These are phyloP conservation scores for Daldinia loculata DNA, from an alignment of 495 filamentous ascomycete genomes.

Conservation along the genomic window DNA sequence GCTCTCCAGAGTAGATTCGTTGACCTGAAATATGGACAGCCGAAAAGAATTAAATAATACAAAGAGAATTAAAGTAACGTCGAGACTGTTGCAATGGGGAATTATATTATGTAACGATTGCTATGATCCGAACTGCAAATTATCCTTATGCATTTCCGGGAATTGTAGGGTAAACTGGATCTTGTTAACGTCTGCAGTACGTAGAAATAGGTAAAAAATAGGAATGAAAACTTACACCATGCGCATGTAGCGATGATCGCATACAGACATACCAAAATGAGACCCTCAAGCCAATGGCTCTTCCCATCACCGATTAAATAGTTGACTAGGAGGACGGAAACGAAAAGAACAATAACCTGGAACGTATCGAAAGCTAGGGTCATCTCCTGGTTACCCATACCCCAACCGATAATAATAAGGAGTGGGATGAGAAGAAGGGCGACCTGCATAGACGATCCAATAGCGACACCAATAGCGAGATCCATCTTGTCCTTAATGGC, in stretches of 20 bases:
- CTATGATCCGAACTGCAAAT: not conserved
- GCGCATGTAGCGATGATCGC: conserved; percentile 71
- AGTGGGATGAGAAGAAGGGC: conserved; percentile 81
- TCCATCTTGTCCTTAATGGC: conserved; percentile 94
- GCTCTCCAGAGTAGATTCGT: not conserved
- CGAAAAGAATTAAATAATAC: conserved; percentile 1
- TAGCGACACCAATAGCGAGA: conserved; percentile 81
- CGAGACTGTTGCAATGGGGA: not conserved
- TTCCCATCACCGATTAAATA: conserved; percentile 77
- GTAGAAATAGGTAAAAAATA: not conserved
- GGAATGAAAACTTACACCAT: conserved; percentile 54
- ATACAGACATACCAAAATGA: conserved; percentile 77
- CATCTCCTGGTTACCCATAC: conserved; percentile 73
- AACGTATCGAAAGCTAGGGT: conserved; percentile 82
- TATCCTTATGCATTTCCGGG: conserved; percentile 16
- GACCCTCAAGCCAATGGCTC: conserved; percentile 76
- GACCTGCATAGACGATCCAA: conserved; percentile 89
- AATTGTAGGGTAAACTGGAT: conserved; percentile 28
- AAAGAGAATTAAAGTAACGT: not conserved
- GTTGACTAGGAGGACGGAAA: conserved; percentile 80
- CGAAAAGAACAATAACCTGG: conserved; percentile 81
- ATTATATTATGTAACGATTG: not conserved
- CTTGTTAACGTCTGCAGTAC: conserved; percentile 5
- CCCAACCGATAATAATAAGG: conserved; percentile 83
- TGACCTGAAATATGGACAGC: conserved; percentile 6